Percentiles rank a stretch among this genome's conserved stretches.
Conservation (phyloP, 176 grass and related monocot genomes). For the Carex littledalei region DNA sequence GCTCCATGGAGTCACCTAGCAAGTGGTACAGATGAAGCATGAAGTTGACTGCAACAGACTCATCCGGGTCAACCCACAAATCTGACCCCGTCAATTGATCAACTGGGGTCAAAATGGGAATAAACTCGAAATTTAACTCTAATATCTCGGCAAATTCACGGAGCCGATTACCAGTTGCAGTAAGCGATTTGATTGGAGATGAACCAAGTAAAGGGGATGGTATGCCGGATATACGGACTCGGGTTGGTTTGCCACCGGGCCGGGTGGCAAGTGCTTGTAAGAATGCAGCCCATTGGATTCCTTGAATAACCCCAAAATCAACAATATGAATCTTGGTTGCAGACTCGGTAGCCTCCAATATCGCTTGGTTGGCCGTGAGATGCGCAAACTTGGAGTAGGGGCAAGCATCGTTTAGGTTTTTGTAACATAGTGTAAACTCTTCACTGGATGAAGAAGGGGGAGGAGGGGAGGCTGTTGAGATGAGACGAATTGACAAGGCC, state of each 20-base stretch:
- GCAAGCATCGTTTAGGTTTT: slow-evolving; percentile 87
- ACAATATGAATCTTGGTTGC: slow-evolving; percentile 77
- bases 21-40: slow-evolving; percentile 89
- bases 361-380: slow-evolving; percentile 96
- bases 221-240: slow-evolving; percentile 79
- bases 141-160: slow-evolving; percentile 74
- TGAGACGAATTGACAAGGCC: slow-evolving; percentile 57
- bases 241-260: slow-evolving; percentile 63
- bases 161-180: slow-evolving; percentile 68
- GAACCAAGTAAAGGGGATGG: slow-evolving; percentile 63
- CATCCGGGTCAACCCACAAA: slow-evolving; percentile 61
- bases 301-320: slow-evolving; percentile 92
- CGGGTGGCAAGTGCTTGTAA: slow-evolving; percentile 95
- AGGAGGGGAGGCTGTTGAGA: neutral
- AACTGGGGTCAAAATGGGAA: slow-evolving; percentile 64
- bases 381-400: slow-evolving; percentile 98
- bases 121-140: slow-evolving; percentile 85
- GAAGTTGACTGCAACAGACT: slow-evolving; percentile 85
- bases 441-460: slow-evolving; percentile 29
- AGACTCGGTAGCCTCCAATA: slow-evolving; percentile 77
- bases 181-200: slow-evolving; percentile 54
- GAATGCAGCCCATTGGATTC: slow-evolving; percentile 92
- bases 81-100: slow-evolving; percentile 50
- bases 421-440: slow-evolving; percentile 91
- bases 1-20: slow-evolving; percentile 59